Percentiles rank a stretch among this genome's conserved stretches.
Evolutionary conservation across 2,329 filamentous ascomycete genomes (phyloP).

Genomic region (Aureobasidium lini): DNA sequence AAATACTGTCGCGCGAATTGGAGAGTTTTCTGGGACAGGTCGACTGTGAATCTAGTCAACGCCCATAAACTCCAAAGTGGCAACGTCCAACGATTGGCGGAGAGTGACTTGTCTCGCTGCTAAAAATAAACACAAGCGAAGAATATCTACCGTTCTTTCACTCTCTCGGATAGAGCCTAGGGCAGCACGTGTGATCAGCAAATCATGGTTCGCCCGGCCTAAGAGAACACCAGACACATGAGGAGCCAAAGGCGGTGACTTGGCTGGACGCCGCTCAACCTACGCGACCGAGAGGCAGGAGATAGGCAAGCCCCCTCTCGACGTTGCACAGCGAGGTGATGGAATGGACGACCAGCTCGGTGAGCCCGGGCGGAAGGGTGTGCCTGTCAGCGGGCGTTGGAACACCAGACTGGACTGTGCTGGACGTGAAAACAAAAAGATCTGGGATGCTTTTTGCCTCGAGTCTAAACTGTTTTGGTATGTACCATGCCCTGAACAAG

Average conservation of each 20-base stretch:
- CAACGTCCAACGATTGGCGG: constrained; percentile 5
- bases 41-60: background rate
- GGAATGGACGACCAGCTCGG: constrained; percentile 9
- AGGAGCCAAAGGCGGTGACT: background rate
- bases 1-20: constrained; percentile 9
- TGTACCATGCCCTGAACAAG: constrained; percentile 4
- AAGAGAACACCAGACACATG: background rate
- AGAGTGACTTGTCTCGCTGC: background rate
- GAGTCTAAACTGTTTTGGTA: constrained; percentile 9
- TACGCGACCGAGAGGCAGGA: background rate
- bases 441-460: constrained; percentile 1
- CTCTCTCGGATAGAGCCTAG: background rate
- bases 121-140: constrained; percentile 13
- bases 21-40: background rate
- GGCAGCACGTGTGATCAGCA: constrained; percentile 12
- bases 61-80: constrained; percentile 3
- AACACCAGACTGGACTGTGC: constrained; percentile 8
- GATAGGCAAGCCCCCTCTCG: background rate
- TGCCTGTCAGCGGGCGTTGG: constrained; percentile 6
- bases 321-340: constrained; percentile 7
- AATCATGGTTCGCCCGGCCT: background rate
- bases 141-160: background rate
- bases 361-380: background rate
- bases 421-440: background rate
- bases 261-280: background rate